Conservation (phyloP, 768 basidiomycete species). For the Auriscalpium orientale region DNA sequence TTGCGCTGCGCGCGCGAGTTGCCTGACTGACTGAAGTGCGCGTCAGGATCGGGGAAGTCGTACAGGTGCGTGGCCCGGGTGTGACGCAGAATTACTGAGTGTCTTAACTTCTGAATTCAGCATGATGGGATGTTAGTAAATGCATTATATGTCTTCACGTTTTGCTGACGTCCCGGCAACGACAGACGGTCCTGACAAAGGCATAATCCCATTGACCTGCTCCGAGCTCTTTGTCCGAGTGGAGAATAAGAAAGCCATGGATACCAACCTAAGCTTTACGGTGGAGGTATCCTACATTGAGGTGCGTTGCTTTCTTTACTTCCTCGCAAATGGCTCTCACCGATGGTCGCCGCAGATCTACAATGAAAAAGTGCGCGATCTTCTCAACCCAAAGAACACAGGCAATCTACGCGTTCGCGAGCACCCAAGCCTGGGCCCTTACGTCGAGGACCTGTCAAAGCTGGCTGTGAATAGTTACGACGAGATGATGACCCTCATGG, state of each 20-base stretch:
- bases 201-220: constrained; percentile 95
- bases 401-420: constrained; percentile 96
- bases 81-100: not conserved
- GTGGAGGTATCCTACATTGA: constrained; percentile 99
- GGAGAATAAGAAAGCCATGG: constrained; percentile 48
- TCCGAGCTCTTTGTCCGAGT: constrained; percentile 87
- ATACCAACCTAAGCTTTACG: constrained; percentile 70
- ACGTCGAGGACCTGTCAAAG: constrained; percentile 95
- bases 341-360: constrained; percentile 54
- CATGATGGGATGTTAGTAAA: constrained; percentile 89
- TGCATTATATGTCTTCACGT: constrained; percentile 2
- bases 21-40: not conserved
- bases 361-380: constrained; percentile 96
- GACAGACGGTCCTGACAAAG: constrained; percentile 88
- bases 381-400: constrained; percentile 94
- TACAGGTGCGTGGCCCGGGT: constrained; percentile 56
- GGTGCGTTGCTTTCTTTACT: constrained; percentile 32
- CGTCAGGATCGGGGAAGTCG: constrained; percentile 80
- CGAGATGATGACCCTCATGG: constrained; percentile 99
- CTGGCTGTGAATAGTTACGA: constrained; percentile 85
- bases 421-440: constrained; percentile 94
- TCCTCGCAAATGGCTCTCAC: not conserved
- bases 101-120: constrained; percentile 28
- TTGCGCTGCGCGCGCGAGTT: not conserved
- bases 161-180: not conserved